phyloP scores from a whole-genome alignment of 352 stramenopile genomes.

The Phytopythium ostracodes region DNA sequence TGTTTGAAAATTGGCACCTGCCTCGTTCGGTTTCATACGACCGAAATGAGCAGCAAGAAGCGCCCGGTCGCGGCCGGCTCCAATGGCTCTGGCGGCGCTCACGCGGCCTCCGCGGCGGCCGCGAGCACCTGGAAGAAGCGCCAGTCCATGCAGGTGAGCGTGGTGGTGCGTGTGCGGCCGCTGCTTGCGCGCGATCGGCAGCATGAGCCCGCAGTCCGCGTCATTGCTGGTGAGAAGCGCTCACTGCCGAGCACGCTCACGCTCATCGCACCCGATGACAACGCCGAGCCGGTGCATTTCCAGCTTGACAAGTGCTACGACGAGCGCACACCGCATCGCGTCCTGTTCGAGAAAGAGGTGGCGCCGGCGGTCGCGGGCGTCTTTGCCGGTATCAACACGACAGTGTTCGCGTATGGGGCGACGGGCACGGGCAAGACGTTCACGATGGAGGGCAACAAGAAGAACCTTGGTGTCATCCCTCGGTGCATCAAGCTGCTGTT shows the following conservation, averaged over 20 bases:
- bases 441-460: conserved; percentile 81
- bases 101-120: not conserved
- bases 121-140: not conserved
- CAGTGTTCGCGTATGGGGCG: conserved; percentile 56
- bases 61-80: not conserved
- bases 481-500: conserved; percentile 45
- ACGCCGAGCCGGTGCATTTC: conserved; percentile 12
- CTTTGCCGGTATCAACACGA: conserved; percentile 41
- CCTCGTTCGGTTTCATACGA: not conserved
- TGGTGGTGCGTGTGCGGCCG: conserved; percentile 42
- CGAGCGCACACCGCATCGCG: conserved; percentile 23
- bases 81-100: not conserved
- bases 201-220: conserved; percentile 15
- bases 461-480: conserved; percentile 45
- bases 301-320: conserved; percentile 45
- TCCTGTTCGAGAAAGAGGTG: conserved; percentile 41
- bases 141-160: conserved; percentile 22
- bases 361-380: conserved; percentile 25
- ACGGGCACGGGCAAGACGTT: conserved; percentile 92
- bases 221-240: not conserved
- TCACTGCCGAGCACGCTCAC: not conserved
- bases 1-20: conserved; percentile 8
- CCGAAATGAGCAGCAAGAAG: not conserved
- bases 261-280: not conserved
- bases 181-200: conserved; percentile 21